These are phyloP conservation scores for Clonostachys rhizophaga DNA, from an alignment of 2,329 filamentous ascomycete species.

Conservation along the genomic window DNA sequence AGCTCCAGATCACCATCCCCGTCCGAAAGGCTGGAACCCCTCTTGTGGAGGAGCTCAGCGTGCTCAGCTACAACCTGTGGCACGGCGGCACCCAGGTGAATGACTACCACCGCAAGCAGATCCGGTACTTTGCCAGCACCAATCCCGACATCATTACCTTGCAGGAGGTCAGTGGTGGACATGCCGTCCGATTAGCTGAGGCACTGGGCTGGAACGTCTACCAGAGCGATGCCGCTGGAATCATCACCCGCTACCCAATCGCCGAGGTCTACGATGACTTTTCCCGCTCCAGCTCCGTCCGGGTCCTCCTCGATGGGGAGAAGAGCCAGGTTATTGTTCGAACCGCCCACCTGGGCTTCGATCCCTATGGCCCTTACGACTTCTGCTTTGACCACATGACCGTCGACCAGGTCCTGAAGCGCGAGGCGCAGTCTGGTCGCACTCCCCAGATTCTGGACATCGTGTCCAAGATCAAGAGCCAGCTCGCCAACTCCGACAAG, in stretches of 20 bases:
- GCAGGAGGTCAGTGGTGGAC: slow-evolving; percentile 25
- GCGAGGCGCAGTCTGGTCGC: slow-evolving; percentile 25
- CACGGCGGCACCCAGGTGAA: slow-evolving; percentile 25
- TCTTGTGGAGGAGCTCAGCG: slow-evolving; percentile 24
- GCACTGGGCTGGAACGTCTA: slow-evolving; percentile 32
- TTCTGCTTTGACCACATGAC: slow-evolving; percentile 30
- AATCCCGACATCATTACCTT: slow-evolving; percentile 28
- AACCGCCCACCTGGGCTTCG: slow-evolving; percentile 26
- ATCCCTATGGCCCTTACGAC: slow-evolving; percentile 36
- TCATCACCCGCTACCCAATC: slow-evolving; percentile 33
- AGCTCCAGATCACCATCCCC: slow-evolving; percentile 22
- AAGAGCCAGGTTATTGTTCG: slow-evolving; percentile 24
- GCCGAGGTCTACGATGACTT: slow-evolving; percentile 15
- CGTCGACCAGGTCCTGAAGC: slow-evolving; percentile 23
- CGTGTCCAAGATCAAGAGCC: slow-evolving; percentile 20
- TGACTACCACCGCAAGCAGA: slow-evolving; percentile 29
- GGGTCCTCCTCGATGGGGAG: slow-evolving; percentile 24
- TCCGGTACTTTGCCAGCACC: slow-evolving; percentile 21
- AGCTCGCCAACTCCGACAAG: slow-evolving; percentile 19
- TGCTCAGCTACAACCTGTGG: slow-evolving; percentile 35
- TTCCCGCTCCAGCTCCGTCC: slow-evolving; percentile 20
- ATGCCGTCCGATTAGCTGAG: slow-evolving; percentile 22
- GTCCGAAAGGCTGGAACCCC: slow-evolving; percentile 13
- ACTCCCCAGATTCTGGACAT: slow-evolving; percentile 29
- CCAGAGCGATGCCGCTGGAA: slow-evolving; percentile 23